A percentile compares a stretch with the other conserved stretches of the same genome.
Conservation (phyloP, 768 basidiomycete genomes). For the Lentinula raphanica region DNA sequence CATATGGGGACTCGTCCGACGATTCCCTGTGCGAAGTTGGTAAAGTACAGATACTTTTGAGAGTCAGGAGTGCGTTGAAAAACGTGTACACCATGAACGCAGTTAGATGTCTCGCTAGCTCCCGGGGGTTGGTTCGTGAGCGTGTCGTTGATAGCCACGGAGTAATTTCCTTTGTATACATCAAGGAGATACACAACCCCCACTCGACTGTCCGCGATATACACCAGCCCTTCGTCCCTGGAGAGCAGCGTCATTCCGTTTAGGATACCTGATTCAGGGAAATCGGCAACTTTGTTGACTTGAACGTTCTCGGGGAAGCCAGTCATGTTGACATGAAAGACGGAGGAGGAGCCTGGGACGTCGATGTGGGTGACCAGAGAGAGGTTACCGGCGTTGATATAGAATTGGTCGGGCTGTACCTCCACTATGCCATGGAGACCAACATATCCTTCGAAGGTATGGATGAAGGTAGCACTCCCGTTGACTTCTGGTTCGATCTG, state of each 20-base stretch:
- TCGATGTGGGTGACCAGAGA: constrained; percentile 4
- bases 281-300: not conserved
- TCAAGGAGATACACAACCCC: not conserved
- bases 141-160: not conserved
- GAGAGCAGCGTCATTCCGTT: not conserved
- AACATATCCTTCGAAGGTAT: not conserved
- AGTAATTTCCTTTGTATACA: not conserved
- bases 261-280: not conserved
- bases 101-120: not conserved
- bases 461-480: not conserved
- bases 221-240: not conserved
- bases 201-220: constrained; percentile 2
- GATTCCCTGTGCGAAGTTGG: not conserved
- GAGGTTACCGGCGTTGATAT: not conserved
- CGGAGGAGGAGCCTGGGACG: not conserved
- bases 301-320: not conserved
- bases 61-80: not conserved
- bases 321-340: constrained; percentile 1
- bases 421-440: not conserved
- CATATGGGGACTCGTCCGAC: not conserved
- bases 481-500: constrained; percentile 4
- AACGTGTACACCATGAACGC: not conserved
- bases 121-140: constrained; percentile 2
- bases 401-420: not conserved
- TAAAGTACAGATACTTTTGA: constrained; percentile 1